Base-by-base conservation (phyloP, 176 grass and related monocot genomes). In the Carex parvula region DNA sequence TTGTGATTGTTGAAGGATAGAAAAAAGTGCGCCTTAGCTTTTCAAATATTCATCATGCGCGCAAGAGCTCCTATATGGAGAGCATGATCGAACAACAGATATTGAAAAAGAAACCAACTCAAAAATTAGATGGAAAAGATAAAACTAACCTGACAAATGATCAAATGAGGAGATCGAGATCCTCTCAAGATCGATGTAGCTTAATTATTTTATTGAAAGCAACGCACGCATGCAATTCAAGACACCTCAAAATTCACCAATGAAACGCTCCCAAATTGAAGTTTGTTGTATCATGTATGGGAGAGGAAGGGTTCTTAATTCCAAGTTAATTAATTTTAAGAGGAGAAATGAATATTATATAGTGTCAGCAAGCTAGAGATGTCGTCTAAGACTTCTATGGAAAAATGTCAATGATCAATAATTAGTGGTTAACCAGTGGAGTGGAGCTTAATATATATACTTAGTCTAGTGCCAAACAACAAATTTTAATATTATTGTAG, bases 341-440 rank as follows among this genome's bases (percentile, higher is more conserved):
- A 30, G 79, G 30, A 62, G 79, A 64, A 56, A 21, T 20, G 48
- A 73, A 29, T n/a, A n/a, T n/a, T n/a, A n/a, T n/a, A n/a, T 57
- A 21, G 26, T 42, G 12, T 60, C 17, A 64, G 60, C 53, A 80
- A 80, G n/a, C n/a, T n/a, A n/a, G 56, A 20, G 20, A 52, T 54
- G 71, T n/a, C n/a, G n/a, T 13, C 11, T 70, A n/a, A 15, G 72
- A 55, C 20, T 44, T 44, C 33, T 56, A 8, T 77, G 24, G 22
- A 24, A 53, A 55, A 33, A 56, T 77, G 73, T 77, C 50, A 77
- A 77, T 26, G 22, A 77, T n/a, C n/a, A 57, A 32, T 77, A 48
- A 77, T 32, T 77, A 48, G n/a, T 80, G 54, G 79, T 81, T 81
- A 62, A 81, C 35, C 26, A 22, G 46, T 63, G 12, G 2, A 58